phyloP scores from a whole-genome alignment of 192 early-diverging fungal genomes.

The Linnemannia schmuckeri region DNA sequence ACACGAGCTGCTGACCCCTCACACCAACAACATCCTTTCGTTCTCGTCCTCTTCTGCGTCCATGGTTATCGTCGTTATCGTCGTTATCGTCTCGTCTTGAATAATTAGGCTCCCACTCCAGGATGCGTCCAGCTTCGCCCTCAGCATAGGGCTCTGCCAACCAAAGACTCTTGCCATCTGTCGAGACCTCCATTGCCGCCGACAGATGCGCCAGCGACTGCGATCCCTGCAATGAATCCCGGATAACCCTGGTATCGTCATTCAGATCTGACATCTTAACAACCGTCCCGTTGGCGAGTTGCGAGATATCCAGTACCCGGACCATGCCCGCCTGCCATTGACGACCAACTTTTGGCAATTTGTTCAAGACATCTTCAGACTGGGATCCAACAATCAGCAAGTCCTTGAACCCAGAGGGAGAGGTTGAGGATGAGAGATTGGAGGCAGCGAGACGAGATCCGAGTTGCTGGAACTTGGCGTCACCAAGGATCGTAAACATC shows the following conservation, averaged over 20 bases:
- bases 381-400: slow-evolving; percentile 43
- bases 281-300: slow-evolving; percentile 9
- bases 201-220: slow-evolving; percentile 53
- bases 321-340: slow-evolving; percentile 52
- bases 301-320: slow-evolving; percentile 27
- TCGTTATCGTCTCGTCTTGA: neutral
- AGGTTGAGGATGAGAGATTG: no score
- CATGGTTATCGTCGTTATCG: neutral
- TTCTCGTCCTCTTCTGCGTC: neutral
- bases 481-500: slow-evolving; percentile 52
- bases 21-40: neutral
- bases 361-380: slow-evolving; percentile 31
- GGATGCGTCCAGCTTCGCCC: slow-evolving; percentile 25
- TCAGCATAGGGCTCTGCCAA: slow-evolving; percentile 43
- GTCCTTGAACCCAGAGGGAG: slow-evolving; percentile 1
- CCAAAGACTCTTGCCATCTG: slow-evolving; percentile 44
- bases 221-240: slow-evolving; percentile 31
- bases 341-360: slow-evolving; percentile 27
- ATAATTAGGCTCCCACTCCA: slow-evolving; percentile 40
- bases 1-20: slow-evolving; percentile 17
- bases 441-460: slow-evolving; percentile 30
- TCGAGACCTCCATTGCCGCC: slow-evolving; percentile 43
- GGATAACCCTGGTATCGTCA: slow-evolving; percentile 18
- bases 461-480: slow-evolving; percentile 54
- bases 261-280: slow-evolving; percentile 29